These are phyloP conservation scores for Fraxinus sp. DNA, from an alignment of 305 asterid genomes.

Conservation along the genomic window DNA sequence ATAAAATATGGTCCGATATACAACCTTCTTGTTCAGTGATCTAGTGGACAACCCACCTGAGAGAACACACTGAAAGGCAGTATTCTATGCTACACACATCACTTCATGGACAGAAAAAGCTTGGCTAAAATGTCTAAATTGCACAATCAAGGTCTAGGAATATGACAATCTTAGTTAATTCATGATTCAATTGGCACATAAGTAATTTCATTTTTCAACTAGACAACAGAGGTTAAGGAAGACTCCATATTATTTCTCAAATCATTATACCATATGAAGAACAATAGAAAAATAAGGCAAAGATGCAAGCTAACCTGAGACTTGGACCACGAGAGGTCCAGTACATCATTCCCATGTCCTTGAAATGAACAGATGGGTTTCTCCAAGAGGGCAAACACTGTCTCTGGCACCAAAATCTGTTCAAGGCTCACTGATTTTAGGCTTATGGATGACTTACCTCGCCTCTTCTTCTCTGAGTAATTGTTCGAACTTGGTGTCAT, in stretches of 20 bases:
- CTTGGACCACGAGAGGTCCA: conserved; percentile 99
- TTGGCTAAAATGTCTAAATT: not conserved
- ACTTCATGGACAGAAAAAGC: not conserved
- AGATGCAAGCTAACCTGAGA: conserved; percentile 68
- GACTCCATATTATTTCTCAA: conserved; percentile 15
- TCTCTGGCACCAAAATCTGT: conserved; percentile 80
- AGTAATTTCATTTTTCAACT: not conserved
- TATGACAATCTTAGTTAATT: not conserved
- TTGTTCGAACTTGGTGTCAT: conserved; percentile 72
- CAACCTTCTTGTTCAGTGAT: conserved; percentile 4
- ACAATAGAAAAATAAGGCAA: not conserved
- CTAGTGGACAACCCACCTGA: not conserved
- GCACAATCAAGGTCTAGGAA: conserved; percentile 6
- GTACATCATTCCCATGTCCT: conserved; percentile 85
- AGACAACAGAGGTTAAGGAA: conserved; percentile 5
- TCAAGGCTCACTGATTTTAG: conserved; percentile 84
- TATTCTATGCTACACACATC: not conserved
- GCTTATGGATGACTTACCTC: conserved; percentile 80
- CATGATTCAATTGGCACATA: conserved; percentile 11
- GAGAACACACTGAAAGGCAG: not conserved
- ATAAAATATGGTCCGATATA: not conserved
- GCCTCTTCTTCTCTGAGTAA: conserved; percentile 68
- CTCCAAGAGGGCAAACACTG: conserved; percentile 75
- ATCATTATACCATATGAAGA: not conserved
- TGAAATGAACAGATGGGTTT: conserved; percentile 79